A percentile compares a stretch with the other conserved stretches of the same genome.
phyloP scores from a whole-genome alignment of 2,329 filamentous ascomycete genomes.

The Magnaporthiopsis rhizophila region DNA sequence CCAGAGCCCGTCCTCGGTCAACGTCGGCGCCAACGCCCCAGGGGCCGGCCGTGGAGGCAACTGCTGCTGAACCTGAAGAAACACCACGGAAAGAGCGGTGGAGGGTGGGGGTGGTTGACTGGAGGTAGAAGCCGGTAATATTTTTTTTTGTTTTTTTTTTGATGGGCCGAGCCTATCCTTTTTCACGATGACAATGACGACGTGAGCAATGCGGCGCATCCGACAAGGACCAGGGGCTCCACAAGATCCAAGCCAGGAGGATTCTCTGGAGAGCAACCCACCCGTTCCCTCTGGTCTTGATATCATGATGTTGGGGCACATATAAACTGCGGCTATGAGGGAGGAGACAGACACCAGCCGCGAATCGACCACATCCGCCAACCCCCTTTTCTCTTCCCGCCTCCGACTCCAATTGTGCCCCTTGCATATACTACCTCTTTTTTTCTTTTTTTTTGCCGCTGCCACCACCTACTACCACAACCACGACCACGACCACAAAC shows the following conservation, averaged over 20 bases:
- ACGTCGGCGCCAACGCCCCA: conserved; percentile 49
- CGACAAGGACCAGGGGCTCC: background rate
- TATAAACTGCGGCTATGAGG: background rate
- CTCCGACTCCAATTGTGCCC: background rate
- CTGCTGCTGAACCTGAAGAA: conserved; percentile 57
- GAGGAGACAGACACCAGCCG: background rate
- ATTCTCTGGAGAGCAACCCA: background rate
- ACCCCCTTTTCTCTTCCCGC: too few species aligned
- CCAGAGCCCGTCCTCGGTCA: conserved; percentile 54
- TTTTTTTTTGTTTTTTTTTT: too few species aligned
- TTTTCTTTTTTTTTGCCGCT: background rate
- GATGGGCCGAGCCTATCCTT: background rate
- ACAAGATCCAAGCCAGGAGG: background rate
- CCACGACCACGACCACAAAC: background rate
- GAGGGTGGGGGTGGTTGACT: too few species aligned
- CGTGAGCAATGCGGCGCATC: background rate
- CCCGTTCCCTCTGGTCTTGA: background rate
- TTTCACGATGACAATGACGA: background rate
- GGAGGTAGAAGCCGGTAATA: background rate
- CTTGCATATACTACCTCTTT: background rate
- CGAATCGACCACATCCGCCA: background rate
- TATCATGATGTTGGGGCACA: conserved; percentile 6
- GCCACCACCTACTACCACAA: background rate
- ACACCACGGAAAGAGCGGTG: background rate
- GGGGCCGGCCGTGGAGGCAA: conserved; percentile 52